Evolutionary conservation across 2,329 filamentous ascomycete genomes (phyloP).

Genomic region (Cryphonectria naterciae): DNA sequence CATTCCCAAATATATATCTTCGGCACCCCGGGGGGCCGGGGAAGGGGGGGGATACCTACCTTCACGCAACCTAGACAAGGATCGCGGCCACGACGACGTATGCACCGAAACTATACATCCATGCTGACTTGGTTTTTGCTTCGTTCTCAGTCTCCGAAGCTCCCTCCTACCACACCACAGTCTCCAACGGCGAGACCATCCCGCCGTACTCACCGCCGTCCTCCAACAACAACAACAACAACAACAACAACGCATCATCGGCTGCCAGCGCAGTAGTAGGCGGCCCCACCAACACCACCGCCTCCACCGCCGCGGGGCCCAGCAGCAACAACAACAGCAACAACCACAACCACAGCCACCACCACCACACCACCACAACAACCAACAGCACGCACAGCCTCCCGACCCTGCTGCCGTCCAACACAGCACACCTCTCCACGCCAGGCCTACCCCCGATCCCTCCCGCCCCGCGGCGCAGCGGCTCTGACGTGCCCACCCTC

Average conservation of each 20-base stretch:
- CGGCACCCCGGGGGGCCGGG: not conserved
- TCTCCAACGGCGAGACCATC: constrained; percentile 49
- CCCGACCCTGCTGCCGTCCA: constrained; percentile 36
- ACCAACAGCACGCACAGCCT: constrained; percentile 24
- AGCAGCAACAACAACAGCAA: not conserved
- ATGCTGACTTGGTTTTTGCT: not conserved
- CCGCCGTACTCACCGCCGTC: constrained; percentile 55
- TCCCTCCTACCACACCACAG: constrained; percentile 63
- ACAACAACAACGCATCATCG: constrained; percentile 20
- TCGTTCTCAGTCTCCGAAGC: constrained; percentile 60
- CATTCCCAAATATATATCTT: not conserved
- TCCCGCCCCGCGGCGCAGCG: constrained; percentile 35
- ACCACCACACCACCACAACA: not conserved
- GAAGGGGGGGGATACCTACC: not conserved
- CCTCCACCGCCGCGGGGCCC: constrained; percentile 25
- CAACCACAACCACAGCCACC: not conserved
- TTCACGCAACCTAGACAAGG: not conserved
- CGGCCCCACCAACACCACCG: constrained; percentile 21
- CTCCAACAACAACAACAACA: not conserved
- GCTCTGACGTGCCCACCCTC: constrained; percentile 47
- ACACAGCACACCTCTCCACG: constrained; percentile 42
- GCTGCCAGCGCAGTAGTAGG: constrained; percentile 23
- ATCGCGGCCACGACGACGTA: not conserved
- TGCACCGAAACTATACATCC: not conserved
- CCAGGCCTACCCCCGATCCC: constrained; percentile 57